Conservation (phyloP, 140 eudicot genomes). For the Bidens hawaiensis region DNA sequence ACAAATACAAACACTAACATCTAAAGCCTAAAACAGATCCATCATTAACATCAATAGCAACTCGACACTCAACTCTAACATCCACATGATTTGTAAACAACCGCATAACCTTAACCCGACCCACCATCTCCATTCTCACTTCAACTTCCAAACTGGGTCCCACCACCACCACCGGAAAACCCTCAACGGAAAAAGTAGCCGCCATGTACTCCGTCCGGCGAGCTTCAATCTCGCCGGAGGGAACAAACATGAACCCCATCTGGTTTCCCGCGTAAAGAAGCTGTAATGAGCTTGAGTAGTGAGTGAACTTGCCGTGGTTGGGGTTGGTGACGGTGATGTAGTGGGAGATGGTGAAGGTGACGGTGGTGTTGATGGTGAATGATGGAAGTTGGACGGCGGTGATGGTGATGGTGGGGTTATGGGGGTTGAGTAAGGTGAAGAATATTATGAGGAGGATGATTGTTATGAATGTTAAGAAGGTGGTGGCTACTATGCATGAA, state of each 20-base stretch:
- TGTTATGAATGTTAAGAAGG: constrained; percentile 53
- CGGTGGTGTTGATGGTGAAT: constrained; percentile 57
- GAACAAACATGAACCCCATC: constrained; percentile 72
- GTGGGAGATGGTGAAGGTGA: constrained; percentile 73
- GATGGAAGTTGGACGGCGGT: constrained; percentile 77
- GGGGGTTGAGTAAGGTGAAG: constrained; percentile 78
- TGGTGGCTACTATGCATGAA: constrained; percentile 68
- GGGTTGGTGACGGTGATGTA: constrained; percentile 78
- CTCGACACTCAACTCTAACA: constrained; percentile 42
- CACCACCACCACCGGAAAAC: constrained; percentile 44
- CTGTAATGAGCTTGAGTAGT: constrained; percentile 73
- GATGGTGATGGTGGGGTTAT: constrained; percentile 44
- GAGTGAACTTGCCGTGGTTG: constrained; percentile 67
- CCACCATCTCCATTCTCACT: constrained; percentile 37
- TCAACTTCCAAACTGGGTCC: too few relatives aligned
- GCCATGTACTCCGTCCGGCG: constrained; percentile 64
- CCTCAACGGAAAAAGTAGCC: constrained; percentile 60
- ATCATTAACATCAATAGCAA: constrained; percentile 43
- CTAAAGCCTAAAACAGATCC: constrained; percentile 73
- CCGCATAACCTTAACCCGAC: constrained; percentile 48
- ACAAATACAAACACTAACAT: constrained; percentile 24
- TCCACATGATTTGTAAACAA: constrained; percentile 64
- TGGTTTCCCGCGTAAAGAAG: constrained; percentile 55
- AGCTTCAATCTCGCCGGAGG: constrained; percentile 65
- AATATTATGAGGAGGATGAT: constrained; percentile 53